Base-by-base conservation (phyloP, 2,329 filamentous ascomycete species). In the Leptographium procerum region DNA sequence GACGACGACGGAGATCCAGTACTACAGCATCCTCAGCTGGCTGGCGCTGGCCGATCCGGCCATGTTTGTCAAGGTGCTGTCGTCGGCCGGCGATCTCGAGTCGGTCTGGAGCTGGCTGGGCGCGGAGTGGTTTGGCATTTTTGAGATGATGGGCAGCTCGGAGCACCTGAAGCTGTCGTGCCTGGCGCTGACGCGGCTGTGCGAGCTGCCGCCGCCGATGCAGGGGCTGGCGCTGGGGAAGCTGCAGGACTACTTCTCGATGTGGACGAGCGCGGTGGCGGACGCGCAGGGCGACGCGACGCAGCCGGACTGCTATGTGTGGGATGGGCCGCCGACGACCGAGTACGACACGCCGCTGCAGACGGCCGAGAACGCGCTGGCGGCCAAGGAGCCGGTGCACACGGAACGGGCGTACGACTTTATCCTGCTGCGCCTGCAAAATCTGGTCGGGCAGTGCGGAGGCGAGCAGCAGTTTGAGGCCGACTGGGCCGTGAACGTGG, bases 1-100 rank as follows among this genome's bases (percentile, higher is more conserved):
- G 65, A 83, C 85, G 14, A 79, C 91, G 13, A 85, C 88, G 1
- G 85, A 96, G 67, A 88, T 88, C 0, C 89, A 96, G 68, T 96
- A 95, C 69, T 87, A 95, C 67, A 82, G 84, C 5, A 84, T 97
- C 2, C 77, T 99, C 2, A 86, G 89, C 2, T 86, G 91, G 1
- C 79, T 97, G 19, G 82, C 86, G 0, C 73, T 95, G 2, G 84
- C 85, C 1, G 87, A 87, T 43, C 89, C 91, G 1, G 72, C 72
- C 2, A 75, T 88, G 2, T 87, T 96, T 64, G 74, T 85, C 5
- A 76, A 81, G 22, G 74, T 84, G 70, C 70, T 86, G 22, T 70
- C 71, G 22, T 78, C 60, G 75, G 74, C 1, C 5, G 60, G 67
- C 19, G 58, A 52, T 14, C 34, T 82, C 4, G 75, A 79, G 3